These are phyloP conservation scores for Chaetomium globosum DNA, from an alignment of 2,329 filamentous ascomycete species.

Conservation along the genomic window DNA sequence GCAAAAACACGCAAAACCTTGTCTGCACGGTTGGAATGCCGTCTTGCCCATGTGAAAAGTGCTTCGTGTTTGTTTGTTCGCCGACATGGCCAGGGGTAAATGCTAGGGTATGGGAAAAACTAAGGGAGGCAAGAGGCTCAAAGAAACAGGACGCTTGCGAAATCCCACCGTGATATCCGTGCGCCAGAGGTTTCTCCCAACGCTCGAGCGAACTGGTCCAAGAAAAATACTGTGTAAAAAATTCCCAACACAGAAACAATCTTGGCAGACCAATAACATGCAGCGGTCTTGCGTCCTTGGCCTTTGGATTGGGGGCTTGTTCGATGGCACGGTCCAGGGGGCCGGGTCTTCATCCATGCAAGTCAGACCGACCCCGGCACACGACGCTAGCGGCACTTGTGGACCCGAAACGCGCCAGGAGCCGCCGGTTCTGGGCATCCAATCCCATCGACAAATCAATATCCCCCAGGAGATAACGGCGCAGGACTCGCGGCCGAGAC, in stretches of 20 bases:
- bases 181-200: slow-evolving; percentile 6
- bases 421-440: slow-evolving; percentile 15
- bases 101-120: neutral
- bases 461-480: slow-evolving; percentile 5
- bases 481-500: neutral
- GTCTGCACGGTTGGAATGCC: neutral
- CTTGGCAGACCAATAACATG: too few species aligned
- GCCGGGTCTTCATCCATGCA: slow-evolving; percentile 18
- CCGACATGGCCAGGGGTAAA: neutral
- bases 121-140: neutral
- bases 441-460: slow-evolving; percentile 15
- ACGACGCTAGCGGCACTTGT: slow-evolving; percentile 25
- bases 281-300: slow-evolving; percentile 9
- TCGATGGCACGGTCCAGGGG: slow-evolving; percentile 13
- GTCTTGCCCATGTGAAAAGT: neutral
- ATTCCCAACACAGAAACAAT: neutral
- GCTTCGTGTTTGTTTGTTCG: neutral
- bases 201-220: neutral
- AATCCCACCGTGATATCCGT: neutral
- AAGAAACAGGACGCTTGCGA: neutral
- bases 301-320: slow-evolving; percentile 11
- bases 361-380: slow-evolving; percentile 9
- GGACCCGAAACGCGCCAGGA: slow-evolving; percentile 15
- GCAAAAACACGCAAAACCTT: neutral
- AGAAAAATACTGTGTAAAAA: neutral